phyloP scores from a whole-genome alignment of 805 yeast species.

The Jamesozyma jinghongensis region DNA sequence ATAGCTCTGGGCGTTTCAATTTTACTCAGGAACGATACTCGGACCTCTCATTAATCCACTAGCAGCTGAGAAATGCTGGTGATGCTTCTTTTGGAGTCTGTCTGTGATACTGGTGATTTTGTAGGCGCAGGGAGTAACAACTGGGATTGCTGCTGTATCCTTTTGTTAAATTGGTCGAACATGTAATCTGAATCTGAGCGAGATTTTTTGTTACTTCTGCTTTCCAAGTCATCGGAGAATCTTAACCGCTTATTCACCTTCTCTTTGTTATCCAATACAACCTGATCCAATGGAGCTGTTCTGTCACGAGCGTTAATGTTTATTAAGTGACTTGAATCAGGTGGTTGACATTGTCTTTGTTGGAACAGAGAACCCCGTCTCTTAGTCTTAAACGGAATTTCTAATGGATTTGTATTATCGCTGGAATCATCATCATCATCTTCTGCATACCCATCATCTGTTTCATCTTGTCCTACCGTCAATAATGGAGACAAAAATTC shows the following conservation, averaged over 20 bases:
- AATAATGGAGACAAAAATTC: slow-evolving; percentile 4
- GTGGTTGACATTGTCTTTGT: slow-evolving; percentile 11
- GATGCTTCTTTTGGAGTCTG: neutral
- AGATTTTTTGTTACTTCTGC: neutral
- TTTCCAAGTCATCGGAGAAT: neutral
- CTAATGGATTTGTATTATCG: slow-evolving; percentile 19
- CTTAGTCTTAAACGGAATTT: slow-evolving; percentile 18
- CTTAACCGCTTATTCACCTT: neutral
- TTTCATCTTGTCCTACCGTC: slow-evolving; percentile 11
- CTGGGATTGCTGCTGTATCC: neutral
- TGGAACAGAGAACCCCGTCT: slow-evolving; percentile 17
- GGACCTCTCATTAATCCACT: neutral
- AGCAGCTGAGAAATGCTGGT: slow-evolving; percentile 5
- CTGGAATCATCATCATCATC: slow-evolving; percentile 27
- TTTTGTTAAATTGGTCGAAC: neutral
- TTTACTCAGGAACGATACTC: slow-evolving; percentile 5
- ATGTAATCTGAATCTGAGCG: neutral
- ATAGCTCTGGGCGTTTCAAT: slow-evolving; percentile 23
- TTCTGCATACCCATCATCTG: slow-evolving; percentile 26
- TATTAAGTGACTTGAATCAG: slow-evolving; percentile 1
- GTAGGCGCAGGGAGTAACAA: neutral
- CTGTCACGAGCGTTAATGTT: neutral
- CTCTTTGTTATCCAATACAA: neutral
- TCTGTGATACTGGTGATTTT: neutral
- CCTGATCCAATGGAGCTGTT: slow-evolving; percentile 1